These are phyloP conservation scores for Kalmusia sp. DNA, from an alignment of 2,329 filamentous ascomycete species.

Conservation along the genomic window DNA sequence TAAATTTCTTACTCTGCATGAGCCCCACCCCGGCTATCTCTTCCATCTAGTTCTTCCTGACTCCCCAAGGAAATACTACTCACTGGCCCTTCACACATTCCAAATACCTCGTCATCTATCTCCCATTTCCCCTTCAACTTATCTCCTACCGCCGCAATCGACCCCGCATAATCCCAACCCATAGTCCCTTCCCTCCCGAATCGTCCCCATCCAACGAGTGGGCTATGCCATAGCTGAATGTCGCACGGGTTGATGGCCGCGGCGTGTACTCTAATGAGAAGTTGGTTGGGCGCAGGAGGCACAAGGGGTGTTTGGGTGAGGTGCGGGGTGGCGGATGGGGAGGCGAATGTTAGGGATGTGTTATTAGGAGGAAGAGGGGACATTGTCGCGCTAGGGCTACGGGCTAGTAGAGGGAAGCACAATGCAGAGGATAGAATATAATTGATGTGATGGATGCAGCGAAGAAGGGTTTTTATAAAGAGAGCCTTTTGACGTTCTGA, in stretches of 20 bases:
- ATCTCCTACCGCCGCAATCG: constrained; percentile 42
- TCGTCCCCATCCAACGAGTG: constrained; percentile 34
- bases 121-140: constrained; percentile 27
- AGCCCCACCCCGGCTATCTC: no score
- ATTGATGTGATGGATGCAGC: no score
- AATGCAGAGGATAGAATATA: no score
- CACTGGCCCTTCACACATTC: constrained; percentile 27
- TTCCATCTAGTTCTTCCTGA: no score
- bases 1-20: no score
- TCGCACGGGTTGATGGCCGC: constrained; percentile 57
- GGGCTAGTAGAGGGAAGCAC: no score
- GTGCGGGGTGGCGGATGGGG: constrained; percentile 30
- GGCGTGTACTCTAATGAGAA: constrained; percentile 52
- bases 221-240: constrained; percentile 43
- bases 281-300: constrained; percentile 18
- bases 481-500: no score
- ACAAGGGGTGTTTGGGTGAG: constrained; percentile 26
- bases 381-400: no score
- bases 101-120: constrained; percentile 33
- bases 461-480: no score
- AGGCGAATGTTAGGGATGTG: constrained; percentile 35
- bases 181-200: constrained; percentile 41
- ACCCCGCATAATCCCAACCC: constrained; percentile 55
- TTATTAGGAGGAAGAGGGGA: constrained; percentile 26
- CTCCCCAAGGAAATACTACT: not conserved